A percentile compares a stretch with the other conserved stretches of the same genome.
phyloP scores from a whole-genome alignment of 164 flowering plant species.

The Brasenia schreberi region DNA sequence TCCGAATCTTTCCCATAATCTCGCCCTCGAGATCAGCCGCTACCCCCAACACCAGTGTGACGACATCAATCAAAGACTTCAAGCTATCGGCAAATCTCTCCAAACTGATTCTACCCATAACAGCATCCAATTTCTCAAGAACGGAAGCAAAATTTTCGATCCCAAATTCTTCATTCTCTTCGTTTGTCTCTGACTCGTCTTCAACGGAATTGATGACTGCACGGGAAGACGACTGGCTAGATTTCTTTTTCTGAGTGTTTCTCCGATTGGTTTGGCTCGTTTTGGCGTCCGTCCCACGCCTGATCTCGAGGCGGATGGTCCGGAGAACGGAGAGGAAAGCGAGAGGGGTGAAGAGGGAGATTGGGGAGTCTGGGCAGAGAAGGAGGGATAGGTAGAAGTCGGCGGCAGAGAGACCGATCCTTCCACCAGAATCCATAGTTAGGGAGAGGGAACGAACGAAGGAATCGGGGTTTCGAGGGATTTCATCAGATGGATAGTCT shows the following conservation, averaged over 20 bases:
- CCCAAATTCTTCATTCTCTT: slow-evolving; percentile 22
- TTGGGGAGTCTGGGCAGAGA: slow-evolving; percentile 60
- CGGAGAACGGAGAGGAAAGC: slow-evolving; percentile 63
- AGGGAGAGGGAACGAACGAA: slow-evolving; percentile 30
- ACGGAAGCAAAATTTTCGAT: slow-evolving; percentile 25
- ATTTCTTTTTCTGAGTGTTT: slow-evolving; percentile 5
- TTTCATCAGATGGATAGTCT: slow-evolving; percentile 26
- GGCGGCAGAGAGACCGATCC: slow-evolving; percentile 41
- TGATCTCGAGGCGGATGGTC: slow-evolving; percentile 48
- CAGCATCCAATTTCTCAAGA: slow-evolving; percentile 39
- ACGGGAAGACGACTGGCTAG: slow-evolving; percentile 11
- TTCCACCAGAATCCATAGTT: slow-evolving; percentile 46
- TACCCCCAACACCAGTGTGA: slow-evolving; percentile 18
- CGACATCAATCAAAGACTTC: slow-evolving; percentile 61
- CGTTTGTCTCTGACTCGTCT: slow-evolving; percentile 6
- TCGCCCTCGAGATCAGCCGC: neutral
- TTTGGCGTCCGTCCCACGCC: slow-evolving; percentile 8
- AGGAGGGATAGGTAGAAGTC: slow-evolving; percentile 56
- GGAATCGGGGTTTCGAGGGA: slow-evolving; percentile 28
- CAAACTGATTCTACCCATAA: slow-evolving; percentile 48
- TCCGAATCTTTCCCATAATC: neutral
- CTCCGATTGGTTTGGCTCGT: slow-evolving; percentile 1
- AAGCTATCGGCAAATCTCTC: slow-evolving; percentile 72
- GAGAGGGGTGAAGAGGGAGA: slow-evolving; percentile 71
- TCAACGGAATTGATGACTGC: slow-evolving; percentile 1